Conservation (phyloP, 331 rosid genomes). For the Ulmus americana region DNA sequence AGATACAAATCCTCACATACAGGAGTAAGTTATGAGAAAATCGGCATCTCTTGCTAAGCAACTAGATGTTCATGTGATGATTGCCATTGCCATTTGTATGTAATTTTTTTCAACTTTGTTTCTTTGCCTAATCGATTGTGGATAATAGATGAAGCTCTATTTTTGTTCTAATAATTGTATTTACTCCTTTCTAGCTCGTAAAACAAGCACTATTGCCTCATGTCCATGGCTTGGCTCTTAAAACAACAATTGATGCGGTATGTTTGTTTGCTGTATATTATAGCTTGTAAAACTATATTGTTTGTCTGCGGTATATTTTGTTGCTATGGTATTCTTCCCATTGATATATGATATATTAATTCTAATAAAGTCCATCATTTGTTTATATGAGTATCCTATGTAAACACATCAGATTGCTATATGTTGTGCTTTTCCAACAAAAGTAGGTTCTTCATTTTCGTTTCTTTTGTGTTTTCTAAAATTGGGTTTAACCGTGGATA, state of each 20-base stretch:
- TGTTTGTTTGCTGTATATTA: slow-evolving; percentile 24
- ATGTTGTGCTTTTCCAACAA: too few relatives aligned
- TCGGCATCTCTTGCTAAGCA: too few relatives aligned
- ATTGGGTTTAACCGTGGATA: too few relatives aligned
- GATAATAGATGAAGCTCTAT: not conserved
- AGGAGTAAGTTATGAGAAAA: too few relatives aligned
- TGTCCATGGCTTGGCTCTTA: slow-evolving; percentile 87
- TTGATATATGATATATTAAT: not conserved
- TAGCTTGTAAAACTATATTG: slow-evolving; percentile 8
- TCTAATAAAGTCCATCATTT: slow-evolving; percentile 5
- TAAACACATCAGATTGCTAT: not conserved
- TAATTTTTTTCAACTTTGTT: too few relatives aligned
- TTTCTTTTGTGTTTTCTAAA: too few relatives aligned
- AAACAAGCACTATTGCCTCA: slow-evolving; percentile 88
- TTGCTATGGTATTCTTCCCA: not conserved
- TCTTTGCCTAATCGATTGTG: not conserved
- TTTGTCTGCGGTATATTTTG: slow-evolving; percentile 3
- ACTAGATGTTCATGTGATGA: too few relatives aligned
- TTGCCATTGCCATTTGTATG: too few relatives aligned
- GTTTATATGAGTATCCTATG: not conserved
- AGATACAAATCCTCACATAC: too few relatives aligned
- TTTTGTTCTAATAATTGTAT: slow-evolving; percentile 11
- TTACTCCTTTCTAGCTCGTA: slow-evolving; percentile 55
- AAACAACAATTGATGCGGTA: slow-evolving; percentile 97
- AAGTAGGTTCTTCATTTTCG: too few relatives aligned